Conservation (phyloP, 2,329 filamentous ascomycete genomes). For the Cordyceps cateniannulata region DNA sequence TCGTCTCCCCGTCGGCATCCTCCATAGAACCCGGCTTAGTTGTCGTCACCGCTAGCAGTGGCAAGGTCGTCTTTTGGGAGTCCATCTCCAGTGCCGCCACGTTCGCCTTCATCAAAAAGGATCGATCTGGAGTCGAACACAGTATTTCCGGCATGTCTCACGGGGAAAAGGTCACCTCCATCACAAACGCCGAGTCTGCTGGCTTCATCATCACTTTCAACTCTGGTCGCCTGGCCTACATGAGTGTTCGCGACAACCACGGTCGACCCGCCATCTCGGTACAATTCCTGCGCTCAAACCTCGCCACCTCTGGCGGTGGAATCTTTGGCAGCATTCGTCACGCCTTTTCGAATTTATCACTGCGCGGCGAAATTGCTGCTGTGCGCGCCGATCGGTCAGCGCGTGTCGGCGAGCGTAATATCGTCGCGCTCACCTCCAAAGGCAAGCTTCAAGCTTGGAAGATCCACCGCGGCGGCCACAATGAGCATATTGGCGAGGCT, state of each 20-base stretch:
- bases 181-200: constrained; percentile 77
- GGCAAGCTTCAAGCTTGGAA: constrained; percentile 82
- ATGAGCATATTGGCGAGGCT: constrained; percentile 64
- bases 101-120: constrained; percentile 74
- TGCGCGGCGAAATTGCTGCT: constrained; percentile 72
- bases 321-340: constrained; percentile 78
- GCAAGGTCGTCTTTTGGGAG: constrained; percentile 91
- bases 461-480: constrained; percentile 79
- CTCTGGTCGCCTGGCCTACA: constrained; percentile 77
- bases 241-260: constrained; percentile 79
- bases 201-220: constrained; percentile 83
- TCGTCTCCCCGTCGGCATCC: constrained; percentile 73
- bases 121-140: constrained; percentile 72
- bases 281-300: constrained; percentile 63
- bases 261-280: constrained; percentile 76
- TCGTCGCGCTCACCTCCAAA: constrained; percentile 71
- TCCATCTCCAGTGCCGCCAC: constrained; percentile 85
- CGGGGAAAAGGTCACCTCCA: constrained; percentile 68
- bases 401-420: constrained; percentile 74
- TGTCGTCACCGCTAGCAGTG: constrained; percentile 74
- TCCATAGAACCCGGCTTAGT: constrained; percentile 80
- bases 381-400: constrained; percentile 66
- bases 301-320: constrained; percentile 52
- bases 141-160: constrained; percentile 67
- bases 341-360: constrained; percentile 62